Base-by-base conservation (phyloP, 306 rosid genomes). In the Cucumis cinereus region DNA sequence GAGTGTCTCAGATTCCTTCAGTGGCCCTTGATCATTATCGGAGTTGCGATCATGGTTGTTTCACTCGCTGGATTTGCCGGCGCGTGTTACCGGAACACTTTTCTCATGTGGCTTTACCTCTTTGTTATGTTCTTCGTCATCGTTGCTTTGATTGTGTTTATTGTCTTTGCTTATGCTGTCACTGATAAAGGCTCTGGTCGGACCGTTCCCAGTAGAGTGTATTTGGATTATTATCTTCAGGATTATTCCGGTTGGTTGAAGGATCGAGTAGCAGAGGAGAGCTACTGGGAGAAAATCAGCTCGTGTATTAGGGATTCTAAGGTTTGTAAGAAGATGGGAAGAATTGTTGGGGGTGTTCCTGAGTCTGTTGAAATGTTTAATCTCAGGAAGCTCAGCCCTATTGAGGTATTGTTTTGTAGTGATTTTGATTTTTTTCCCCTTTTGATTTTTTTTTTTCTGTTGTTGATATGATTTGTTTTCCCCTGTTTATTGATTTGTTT, bases 1-100 rank as follows among this genome's bases (percentile, higher is more conserved):
- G 98, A 94, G 75, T 94, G 98, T 75, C 90, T 94, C 40, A 80
- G 85, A 72, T 94, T 94, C 80, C 98, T 94, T 0, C 98, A 94
- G 76, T 94, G 98, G 98, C 98, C 98, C 0, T 19, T 94, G 41
- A 91, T 94, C 77, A 45, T 89, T 4, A 89, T 94, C 59, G 97
- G 96, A 0, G 67, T 86, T 8, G 22, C 87, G 50, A 87, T 94
- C 81, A 86, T 91, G 97, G 90, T 88, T 0, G 82, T 91, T 2
- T 94, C 98, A 0, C 50, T 94, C 0, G 93, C 98, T 0, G 98
- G 97, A 5, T 79, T 94, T 57, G 97, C 90, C 1, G 98, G 98
- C 72, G 95, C 98, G 41, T 94, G 97, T 66, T 94, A 85, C 80
- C 88, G 96, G 3, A 94, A 91, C 95, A 91, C 95, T 0, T 57